phyloP scores from a whole-genome alignment of 1,284 basidiomycete species.

The Irpex rosettiformis region DNA sequence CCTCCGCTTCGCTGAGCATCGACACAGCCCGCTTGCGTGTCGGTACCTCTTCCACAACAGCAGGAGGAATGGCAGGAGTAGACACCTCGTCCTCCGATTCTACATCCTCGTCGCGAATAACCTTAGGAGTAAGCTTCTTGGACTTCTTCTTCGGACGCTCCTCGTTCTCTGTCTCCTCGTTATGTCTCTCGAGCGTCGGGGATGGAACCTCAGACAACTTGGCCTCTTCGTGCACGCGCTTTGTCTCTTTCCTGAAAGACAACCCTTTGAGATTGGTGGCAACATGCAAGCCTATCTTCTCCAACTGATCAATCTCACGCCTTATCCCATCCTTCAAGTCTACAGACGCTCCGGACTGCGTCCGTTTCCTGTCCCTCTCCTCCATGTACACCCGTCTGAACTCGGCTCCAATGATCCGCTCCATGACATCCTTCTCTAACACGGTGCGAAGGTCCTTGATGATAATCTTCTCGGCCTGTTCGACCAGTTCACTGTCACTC shows the following conservation, averaged over 20 bases:
- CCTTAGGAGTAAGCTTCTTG: constrained; percentile 34
- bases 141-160: constrained; percentile 44
- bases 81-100: constrained; percentile 44
- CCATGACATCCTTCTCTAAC: constrained; percentile 69
- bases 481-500: constrained; percentile 58
- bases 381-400: constrained; percentile 52
- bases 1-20: constrained; percentile 27
- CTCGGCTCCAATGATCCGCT: constrained; percentile 57
- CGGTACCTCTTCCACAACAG: neutral
- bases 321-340: constrained; percentile 20
- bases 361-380: constrained; percentile 37
- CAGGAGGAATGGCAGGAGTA: constrained; percentile 3
- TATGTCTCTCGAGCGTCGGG: constrained; percentile 5
- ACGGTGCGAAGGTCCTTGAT: constrained; percentile 56
- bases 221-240: constrained; percentile 34
- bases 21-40: constrained; percentile 27
- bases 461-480: constrained; percentile 58
- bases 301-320: neutral
- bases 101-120: constrained; percentile 32
- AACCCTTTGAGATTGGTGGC: constrained; percentile 54
- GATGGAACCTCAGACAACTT: constrained; percentile 8
- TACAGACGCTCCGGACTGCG: constrained; percentile 19
- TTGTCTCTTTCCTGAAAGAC: constrained; percentile 65
- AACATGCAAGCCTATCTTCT: neutral
- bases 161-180: constrained; percentile 33